Percentiles rank a stretch among this genome's conserved stretches.
Evolutionary conservation across 2,329 filamentous ascomycete genomes (phyloP).

Genomic region (Botrytis fabae): DNA sequence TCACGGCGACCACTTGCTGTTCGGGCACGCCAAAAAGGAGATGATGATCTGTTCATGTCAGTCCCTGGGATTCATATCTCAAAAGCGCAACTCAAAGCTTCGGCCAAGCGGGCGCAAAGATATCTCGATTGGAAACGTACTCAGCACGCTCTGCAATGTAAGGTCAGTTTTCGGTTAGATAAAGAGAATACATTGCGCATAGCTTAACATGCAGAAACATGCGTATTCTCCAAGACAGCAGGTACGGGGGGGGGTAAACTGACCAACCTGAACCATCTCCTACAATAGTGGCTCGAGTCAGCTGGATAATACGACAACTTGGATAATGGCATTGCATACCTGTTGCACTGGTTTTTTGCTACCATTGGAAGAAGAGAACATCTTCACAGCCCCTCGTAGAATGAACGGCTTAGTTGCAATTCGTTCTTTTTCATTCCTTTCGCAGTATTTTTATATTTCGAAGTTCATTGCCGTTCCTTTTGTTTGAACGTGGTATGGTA

Average conservation of each 20-base stretch:
- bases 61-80: conserved; percentile 2
- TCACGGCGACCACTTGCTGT: conserved; percentile 57
- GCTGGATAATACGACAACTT: conserved; percentile 21
- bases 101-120: conserved; percentile 23
- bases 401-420: background rate
- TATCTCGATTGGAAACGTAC: conserved; percentile 20
- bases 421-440: conserved; percentile 7
- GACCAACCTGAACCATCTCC: conserved; percentile 99
- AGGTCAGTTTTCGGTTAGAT: background rate
- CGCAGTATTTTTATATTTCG: conserved; percentile 1
- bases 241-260: conserved; percentile 47
- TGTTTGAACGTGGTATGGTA: conserved; percentile 9
- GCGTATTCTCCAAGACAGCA: background rate
- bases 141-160: conserved; percentile 20
- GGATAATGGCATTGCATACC: conserved; percentile 51
- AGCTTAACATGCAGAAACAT: background rate
- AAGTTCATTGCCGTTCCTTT: background rate
- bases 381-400: conserved; percentile 39
- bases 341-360: conserved; percentile 71
- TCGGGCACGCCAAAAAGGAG: conserved; percentile 80
- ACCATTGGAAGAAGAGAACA: conserved; percentile 65
- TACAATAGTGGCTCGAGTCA: conserved; percentile 45
- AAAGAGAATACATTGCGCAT: background rate
- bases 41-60: conserved; percentile 63
- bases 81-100: background rate